Evolutionary conservation across 768 basidiomycete genomes (phyloP), one percentile per base, ranked within the genome.

Genomic region (Wakefieldia striispora): DNA sequence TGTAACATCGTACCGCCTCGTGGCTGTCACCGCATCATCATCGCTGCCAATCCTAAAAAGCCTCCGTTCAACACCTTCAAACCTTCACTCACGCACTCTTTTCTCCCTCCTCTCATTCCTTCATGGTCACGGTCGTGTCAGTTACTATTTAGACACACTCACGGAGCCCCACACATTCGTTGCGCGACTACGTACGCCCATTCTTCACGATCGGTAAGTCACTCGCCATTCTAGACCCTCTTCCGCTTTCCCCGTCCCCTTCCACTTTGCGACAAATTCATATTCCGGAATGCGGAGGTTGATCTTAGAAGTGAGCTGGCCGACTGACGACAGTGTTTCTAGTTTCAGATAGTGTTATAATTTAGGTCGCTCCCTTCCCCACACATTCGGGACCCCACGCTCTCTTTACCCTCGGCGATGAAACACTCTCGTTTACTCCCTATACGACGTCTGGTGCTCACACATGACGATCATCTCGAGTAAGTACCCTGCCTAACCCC

Each of bases 401-500:
- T 59, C 64, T 26, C 58, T n/a, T n/a, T n/a, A 60, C 45, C 34
- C 40, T 20, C 35, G 24, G 46, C 31, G 31, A 62, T 60, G 64
- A 52, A 43, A 34, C 57, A 39, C 31, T 50, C 66, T 34, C 62
- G 53, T 43, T 40, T 70, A 43, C 57, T 56, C 40, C 67, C 68
- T 19, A 56, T 62, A 39, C 58, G 55, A 21, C 55, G 45, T 19
- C 46, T 60, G 40, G 56, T 29, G 19, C 33, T 41, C 29, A 42
- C 52, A 12, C 61, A 55, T 41, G 60, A 54, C 14, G 56, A 68
- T 29, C 58, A 64, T 51, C 66, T 68, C 27, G 67, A 68, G 66
- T 66, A 50, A 42, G 66, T 39, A 21, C 20, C 13, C 3, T 12
- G 4, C 21, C 41, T 20, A 7, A 3, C 43, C 19, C 6, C 4